Evolutionary conservation across 495 filamentous ascomycete genomes (phyloP).

Genomic region (Xylaria sp.): DNA sequence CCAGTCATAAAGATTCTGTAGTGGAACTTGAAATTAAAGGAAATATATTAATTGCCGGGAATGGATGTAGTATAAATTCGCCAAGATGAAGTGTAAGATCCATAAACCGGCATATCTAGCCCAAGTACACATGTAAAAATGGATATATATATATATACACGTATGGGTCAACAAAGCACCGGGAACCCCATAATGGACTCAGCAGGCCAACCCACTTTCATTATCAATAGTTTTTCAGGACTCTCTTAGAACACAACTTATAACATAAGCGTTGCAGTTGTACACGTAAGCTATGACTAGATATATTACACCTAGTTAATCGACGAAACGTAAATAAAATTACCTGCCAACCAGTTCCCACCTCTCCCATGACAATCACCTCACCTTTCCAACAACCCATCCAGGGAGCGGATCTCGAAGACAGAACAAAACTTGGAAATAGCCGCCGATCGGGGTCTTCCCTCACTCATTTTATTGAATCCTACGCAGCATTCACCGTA

Average conservation of each 20-base stretch:
- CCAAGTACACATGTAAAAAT: not conserved
- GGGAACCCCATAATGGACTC: not conserved
- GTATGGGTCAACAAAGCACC: not conserved
- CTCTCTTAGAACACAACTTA: not conserved
- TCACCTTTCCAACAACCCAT: not conserved
- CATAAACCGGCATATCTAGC: not conserved
- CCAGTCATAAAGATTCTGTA: not conserved
- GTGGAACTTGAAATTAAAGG: not conserved
- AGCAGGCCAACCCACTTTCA: not conserved
- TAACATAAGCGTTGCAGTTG: not conserved
- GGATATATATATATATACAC: too few relatives aligned
- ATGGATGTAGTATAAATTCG: not conserved
- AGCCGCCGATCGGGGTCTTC: not conserved
- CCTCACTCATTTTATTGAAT: not conserved
- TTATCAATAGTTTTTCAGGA: not conserved
- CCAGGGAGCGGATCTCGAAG: not conserved
- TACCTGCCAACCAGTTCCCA: not conserved
- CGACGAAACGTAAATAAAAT: not conserved
- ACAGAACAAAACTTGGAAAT: not conserved
- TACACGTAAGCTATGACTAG: constrained; percentile 9
- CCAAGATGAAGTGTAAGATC: not conserved
- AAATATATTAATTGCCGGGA: not conserved
- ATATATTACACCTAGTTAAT: not conserved
- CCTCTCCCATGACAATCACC: not conserved
- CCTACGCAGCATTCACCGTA: not conserved